A percentile compares a stretch with the other conserved stretches of the same genome.
Conservation (phyloP, 106 monocot species). For the Dendrobium officinale region DNA sequence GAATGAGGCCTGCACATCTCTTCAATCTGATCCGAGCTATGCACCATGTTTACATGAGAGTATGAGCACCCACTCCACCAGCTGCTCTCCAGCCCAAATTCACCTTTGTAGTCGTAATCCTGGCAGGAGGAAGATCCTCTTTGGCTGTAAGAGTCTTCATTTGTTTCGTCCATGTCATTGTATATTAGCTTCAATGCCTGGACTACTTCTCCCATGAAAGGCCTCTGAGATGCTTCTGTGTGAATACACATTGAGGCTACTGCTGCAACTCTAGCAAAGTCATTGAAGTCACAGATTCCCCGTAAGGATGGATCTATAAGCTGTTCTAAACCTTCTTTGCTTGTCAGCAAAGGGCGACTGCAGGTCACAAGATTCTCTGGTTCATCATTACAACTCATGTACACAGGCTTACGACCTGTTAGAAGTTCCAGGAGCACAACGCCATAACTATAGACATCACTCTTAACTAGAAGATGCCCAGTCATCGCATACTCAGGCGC, state of each 20-base stretch:
- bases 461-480: constrained; percentile 87
- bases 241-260: constrained; percentile 92
- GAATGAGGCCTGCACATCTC: constrained; percentile 36
- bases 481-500: constrained; percentile 99
- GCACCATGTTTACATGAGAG: constrained; percentile 73
- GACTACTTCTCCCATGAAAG: constrained; percentile 98
- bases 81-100: constrained; percentile 31
- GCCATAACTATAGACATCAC: constrained; percentile 97
- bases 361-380: constrained; percentile 89
- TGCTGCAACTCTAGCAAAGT: constrained; percentile 63
- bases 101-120: constrained; percentile 38
- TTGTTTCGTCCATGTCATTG: constrained; percentile 32
- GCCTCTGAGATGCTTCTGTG: constrained; percentile 57
- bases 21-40: constrained; percentile 56
- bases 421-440: constrained; percentile 87
- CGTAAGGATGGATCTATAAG: constrained; percentile 67
- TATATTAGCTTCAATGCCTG: constrained; percentile 79
- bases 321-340: constrained; percentile 58
- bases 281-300: constrained; percentile 50
- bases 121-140: constrained; percentile 38
- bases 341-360: constrained; percentile 73
- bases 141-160: constrained; percentile 29
- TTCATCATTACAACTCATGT: constrained; percentile 46
- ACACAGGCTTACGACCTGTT: constrained; percentile 85
- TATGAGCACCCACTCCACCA: constrained; percentile 55